Evolutionary conservation across 169 alveolate species (phyloP).

Genomic region (Perkinsus chesapeaki): DNA sequence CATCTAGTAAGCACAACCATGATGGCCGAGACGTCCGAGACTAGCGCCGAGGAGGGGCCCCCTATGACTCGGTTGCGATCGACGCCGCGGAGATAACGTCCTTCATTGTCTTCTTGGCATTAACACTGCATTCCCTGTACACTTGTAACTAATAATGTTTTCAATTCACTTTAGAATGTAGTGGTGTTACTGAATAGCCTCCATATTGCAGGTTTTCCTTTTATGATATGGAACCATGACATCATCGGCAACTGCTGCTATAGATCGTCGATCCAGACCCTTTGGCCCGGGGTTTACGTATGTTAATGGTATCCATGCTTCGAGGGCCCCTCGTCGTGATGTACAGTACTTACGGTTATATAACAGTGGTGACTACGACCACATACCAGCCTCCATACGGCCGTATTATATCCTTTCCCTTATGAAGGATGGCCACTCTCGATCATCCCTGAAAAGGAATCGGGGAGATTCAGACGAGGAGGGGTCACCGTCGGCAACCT

Average conservation of each 20-base stretch:
- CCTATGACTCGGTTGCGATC: neutral
- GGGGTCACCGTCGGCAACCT: neutral
- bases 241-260: neutral
- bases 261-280: neutral
- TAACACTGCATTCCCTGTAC: neutral
- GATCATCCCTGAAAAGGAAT: neutral
- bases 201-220: neutral
- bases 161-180: neutral
- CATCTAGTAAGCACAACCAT: neutral
- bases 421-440: neutral
- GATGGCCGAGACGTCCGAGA: neutral
- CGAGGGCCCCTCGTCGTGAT: neutral
- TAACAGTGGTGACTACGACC: neutral
- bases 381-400: neutral
- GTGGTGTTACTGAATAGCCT: too few species aligned
- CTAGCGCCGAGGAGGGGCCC: neutral
- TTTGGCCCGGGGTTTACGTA: neutral
- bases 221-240: neutral
- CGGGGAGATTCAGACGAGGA: neutral
- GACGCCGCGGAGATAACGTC: neutral
- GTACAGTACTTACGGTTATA: neutral
- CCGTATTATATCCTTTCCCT: neutral
- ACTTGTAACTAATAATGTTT: neutral
- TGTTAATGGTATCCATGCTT: neutral
- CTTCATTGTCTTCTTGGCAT: neutral